Evolutionary conservation across 1,139 yeast genomes (phyloP).

Genomic region (Yamadazyma buinensis): DNA sequence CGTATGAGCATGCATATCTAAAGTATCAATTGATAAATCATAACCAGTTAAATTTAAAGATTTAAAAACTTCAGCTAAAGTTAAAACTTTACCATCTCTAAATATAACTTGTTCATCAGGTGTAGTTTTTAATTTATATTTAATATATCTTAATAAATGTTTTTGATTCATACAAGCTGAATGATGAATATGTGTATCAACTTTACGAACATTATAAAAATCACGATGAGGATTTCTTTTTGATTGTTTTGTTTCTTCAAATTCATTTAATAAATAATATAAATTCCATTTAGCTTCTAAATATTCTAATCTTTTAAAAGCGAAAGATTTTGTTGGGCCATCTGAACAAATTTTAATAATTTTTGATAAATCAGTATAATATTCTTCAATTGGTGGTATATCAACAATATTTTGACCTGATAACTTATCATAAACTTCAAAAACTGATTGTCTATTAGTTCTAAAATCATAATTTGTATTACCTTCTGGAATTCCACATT

Average conservation of each 20-base stretch:
- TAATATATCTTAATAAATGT: slow-evolving; percentile 89
- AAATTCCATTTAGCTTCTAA: slow-evolving; percentile 96
- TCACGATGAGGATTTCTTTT: slow-evolving; percentile 85
- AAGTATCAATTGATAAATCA: slow-evolving; percentile 90
- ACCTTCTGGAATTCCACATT: slow-evolving; percentile 63
- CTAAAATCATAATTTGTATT: slow-evolving; percentile 46
- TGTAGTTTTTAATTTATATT: slow-evolving; percentile 62
- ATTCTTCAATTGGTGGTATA: slow-evolving; percentile 80
- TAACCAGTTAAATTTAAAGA: slow-evolving; percentile 89
- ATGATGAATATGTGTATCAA: slow-evolving; percentile 98
- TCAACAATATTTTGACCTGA: slow-evolving; percentile 37
- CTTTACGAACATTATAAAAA: slow-evolving; percentile 96
- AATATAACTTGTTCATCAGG: slow-evolving; percentile 88
- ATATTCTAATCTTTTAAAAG: slow-evolving; percentile 88
- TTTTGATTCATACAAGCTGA: slow-evolving; percentile 99
- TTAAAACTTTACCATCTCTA: slow-evolving; percentile 89
- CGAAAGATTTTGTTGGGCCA: slow-evolving; percentile 97
- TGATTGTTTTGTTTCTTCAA: slow-evolving; percentile 86
- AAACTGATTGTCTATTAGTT: slow-evolving; percentile 64
- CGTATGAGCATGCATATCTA: slow-evolving; percentile 99
- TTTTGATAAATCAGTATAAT: slow-evolving; percentile 74
- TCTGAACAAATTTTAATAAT: slow-evolving; percentile 75
- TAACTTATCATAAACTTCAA: slow-evolving; percentile 50
- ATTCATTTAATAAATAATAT: slow-evolving; percentile 82
- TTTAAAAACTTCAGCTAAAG: slow-evolving; percentile 82